Conservation (phyloP, 208 protist species). For the Crithidia fasciculata region DNA sequence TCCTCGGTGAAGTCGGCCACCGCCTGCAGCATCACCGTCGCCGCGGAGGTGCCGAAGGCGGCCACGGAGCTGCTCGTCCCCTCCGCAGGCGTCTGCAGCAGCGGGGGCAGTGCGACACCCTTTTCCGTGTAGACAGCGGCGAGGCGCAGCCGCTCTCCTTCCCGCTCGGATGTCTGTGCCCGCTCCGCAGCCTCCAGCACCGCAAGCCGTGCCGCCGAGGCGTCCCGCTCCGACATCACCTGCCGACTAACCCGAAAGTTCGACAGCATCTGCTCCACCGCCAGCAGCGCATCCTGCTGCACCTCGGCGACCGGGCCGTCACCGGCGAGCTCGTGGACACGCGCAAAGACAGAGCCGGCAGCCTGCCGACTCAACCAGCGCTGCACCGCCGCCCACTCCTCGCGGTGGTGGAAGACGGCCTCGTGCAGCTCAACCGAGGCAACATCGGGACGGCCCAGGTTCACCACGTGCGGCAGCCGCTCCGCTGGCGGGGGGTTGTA, state of each 20-base stretch:
- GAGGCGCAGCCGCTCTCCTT: constrained; percentile 74
- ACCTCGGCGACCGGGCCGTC: constrained; percentile 40
- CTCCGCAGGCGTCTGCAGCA: constrained; percentile 41
- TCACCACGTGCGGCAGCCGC: constrained; percentile 69
- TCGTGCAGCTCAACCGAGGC: constrained; percentile 76
- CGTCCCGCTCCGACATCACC: constrained; percentile 45
- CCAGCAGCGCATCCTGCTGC: constrained; percentile 36
- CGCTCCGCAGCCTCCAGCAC: constrained; percentile 42
- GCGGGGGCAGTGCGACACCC: constrained; percentile 62
- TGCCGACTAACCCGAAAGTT: constrained; percentile 40
- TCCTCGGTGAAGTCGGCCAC: constrained; percentile 40
- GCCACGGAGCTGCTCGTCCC: constrained; percentile 21
- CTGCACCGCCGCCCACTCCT: constrained; percentile 54
- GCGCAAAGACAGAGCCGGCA: constrained; percentile 24
- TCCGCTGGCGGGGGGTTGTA: constrained; percentile 76
- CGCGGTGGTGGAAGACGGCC: constrained; percentile 64
- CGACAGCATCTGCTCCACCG: constrained; percentile 35
- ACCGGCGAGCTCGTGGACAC: constrained; percentile 71
- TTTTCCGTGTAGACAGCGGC: constrained; percentile 72
- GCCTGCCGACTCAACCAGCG: constrained; percentile 49
- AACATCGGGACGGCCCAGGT: constrained; percentile 62
- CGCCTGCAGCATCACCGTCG: constrained; percentile 43
- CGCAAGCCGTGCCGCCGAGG: constrained; percentile 40
- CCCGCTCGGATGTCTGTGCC: constrained; percentile 52
- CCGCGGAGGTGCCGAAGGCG: constrained; percentile 14